Evolutionary conservation across 1,139 yeast species (phyloP).

Genomic region (Saccharomyces hybrid): DNA sequence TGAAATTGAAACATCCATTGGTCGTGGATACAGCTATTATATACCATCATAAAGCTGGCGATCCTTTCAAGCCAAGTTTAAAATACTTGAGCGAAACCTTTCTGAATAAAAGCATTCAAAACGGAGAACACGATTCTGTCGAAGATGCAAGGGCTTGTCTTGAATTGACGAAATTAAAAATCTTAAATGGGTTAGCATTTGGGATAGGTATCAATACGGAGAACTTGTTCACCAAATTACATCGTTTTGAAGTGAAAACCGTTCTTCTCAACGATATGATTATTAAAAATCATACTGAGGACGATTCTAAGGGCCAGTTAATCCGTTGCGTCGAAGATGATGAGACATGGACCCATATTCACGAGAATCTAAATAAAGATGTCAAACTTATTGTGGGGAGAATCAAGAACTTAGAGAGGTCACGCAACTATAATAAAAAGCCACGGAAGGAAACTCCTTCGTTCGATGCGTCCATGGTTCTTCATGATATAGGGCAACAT

Average conservation of each 20-base stretch:
- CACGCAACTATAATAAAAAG: constrained; percentile 1
- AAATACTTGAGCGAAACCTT: constrained; percentile 55
- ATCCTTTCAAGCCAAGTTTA: constrained; percentile 71
- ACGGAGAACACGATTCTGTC: constrained; percentile 72
- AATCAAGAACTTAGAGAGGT: constrained; percentile 50
- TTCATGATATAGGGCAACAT: constrained; percentile 37
- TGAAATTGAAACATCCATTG: constrained; percentile 53
- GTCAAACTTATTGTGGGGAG: constrained; percentile 46
- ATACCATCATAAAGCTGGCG: constrained; percentile 71
- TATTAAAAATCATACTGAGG: constrained; percentile 11
- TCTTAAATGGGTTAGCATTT: constrained; percentile 55
- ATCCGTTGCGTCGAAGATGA: constrained; percentile 51
- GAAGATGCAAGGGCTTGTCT: constrained; percentile 83
- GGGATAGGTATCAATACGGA: constrained; percentile 50
- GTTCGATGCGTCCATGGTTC: constrained; percentile 11
- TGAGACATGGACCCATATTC: constrained; percentile 43
- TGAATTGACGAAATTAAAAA: constrained; percentile 63
- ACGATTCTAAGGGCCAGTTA: constrained; percentile 27
- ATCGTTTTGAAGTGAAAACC: constrained; percentile 34
- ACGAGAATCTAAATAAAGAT: constrained; percentile 34
- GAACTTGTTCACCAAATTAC: constrained; percentile 34
- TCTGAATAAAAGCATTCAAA: constrained; percentile 57
- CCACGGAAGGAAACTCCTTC: constrained; percentile 4
- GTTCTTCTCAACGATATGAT: constrained; percentile 34
- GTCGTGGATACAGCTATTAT: constrained; percentile 62